Evolutionary conservation across 768 basidiomycete species (phyloP), one percentile per base, ranked within the genome.

Genomic region (Tricholoma hemisulphureum): DNA sequence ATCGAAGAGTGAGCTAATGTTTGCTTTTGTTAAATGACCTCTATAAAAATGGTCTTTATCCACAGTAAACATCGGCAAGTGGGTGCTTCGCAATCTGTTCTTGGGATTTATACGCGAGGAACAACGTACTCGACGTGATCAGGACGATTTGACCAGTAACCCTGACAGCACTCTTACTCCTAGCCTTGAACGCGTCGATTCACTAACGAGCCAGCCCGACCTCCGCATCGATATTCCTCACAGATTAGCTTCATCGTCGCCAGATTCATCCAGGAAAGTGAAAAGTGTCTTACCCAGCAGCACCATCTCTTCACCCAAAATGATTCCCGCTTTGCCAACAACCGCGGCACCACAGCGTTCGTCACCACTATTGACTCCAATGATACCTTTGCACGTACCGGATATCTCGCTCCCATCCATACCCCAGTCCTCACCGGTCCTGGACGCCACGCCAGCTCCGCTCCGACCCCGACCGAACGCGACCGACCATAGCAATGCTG

Each of bases 11-110:
- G 64, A 68, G 89, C 82, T 37, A 18, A 26, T 52, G 53, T 26
- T 21, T 49, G 24, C 31, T 56, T 34, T 59, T 58, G 56, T 31
- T 29, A n/a, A 13, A 46, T 55, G 16, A 32, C 24, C 41, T 49
- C 45, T 26, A 59, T 28, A 4, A 14, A n/a, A n/a, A n/a, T n/a
- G n/a, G n/a, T 21, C 11, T 18, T 51, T 50, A 16, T n/a, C 13
- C 6, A 8, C 32, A 97, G 95, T 96, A 62, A 96, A 95, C 69
- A 77, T 96, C 45, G 95, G 93, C 1, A 95, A 92, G 74, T 95
- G 93, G 92, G 84, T 93, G 1, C 72, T 96, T 20, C 82, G 88
- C 26, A 96, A 95, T 68, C 73, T 97, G 13, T 97, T 96, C 71
- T 68, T 84, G 29, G 85, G 83, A 2, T 93, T 94, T 67, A 80